Evolutionary conservation across 352 stramenopile species (phyloP).

Genomic region (Pythium coloratum): DNA sequence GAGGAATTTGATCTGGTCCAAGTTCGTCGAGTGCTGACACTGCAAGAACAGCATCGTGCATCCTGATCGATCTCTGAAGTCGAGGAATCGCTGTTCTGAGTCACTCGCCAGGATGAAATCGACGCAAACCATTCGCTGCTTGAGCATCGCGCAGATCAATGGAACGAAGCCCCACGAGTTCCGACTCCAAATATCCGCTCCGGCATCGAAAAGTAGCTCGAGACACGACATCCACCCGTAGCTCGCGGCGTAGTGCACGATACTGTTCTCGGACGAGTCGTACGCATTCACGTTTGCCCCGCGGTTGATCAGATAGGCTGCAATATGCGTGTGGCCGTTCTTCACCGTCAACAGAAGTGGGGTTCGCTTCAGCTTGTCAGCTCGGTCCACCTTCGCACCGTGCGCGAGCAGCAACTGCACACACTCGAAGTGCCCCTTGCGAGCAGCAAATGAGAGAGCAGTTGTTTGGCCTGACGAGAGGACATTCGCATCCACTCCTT

Average conservation of each 20-base stretch:
- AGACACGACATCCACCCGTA: slow-evolving; percentile 73
- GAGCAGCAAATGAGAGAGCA: slow-evolving; percentile 51
- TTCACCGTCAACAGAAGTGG: slow-evolving; percentile 73
- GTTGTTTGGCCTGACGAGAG: slow-evolving; percentile 46
- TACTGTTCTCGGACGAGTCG: slow-evolving; percentile 73
- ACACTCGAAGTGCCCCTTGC: slow-evolving; percentile 51
- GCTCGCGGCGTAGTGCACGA: slow-evolving; percentile 69
- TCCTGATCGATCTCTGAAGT: slow-evolving; percentile 68
- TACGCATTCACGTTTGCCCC: slow-evolving; percentile 77
- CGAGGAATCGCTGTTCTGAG: slow-evolving; percentile 46
- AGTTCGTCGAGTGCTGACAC: slow-evolving; percentile 55
- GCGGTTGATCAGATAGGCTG: slow-evolving; percentile 57
- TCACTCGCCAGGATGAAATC: slow-evolving; percentile 71
- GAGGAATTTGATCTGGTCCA: slow-evolving; percentile 59
- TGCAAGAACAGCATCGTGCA: slow-evolving; percentile 78
- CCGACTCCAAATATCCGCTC: slow-evolving; percentile 56
- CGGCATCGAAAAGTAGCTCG: slow-evolving; percentile 44
- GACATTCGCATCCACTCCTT: slow-evolving; percentile 49
- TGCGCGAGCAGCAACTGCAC: slow-evolving; percentile 48
- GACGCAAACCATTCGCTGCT: slow-evolving; percentile 48
- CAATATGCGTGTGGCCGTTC: slow-evolving; percentile 62
- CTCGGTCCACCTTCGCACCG: slow-evolving; percentile 51
- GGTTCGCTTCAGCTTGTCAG: slow-evolving; percentile 74
- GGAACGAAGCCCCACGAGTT: slow-evolving; percentile 77
- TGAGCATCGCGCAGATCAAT: slow-evolving; percentile 63